Percentiles rank a stretch among this genome's conserved stretches.
Conservation (phyloP, 2,329 filamentous ascomycete species). For the Ustilaginoidea virens region DNA sequence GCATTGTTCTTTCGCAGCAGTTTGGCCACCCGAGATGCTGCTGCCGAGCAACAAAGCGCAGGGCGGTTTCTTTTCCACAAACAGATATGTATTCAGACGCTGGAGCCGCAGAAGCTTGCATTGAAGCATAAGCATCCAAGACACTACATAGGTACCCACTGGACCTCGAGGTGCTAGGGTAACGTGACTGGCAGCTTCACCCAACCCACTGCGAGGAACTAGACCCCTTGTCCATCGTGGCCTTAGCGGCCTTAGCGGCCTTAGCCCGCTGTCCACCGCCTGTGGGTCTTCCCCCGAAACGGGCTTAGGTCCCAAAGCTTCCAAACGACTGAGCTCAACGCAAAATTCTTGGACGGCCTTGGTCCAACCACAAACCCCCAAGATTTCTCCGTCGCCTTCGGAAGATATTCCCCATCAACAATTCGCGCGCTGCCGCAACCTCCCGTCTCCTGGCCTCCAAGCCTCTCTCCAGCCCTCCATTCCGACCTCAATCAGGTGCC, state of each 20-base stretch:
- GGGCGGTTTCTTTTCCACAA: no score
- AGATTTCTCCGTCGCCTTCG: conserved; percentile 16
- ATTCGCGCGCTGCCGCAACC: conserved; percentile 13
- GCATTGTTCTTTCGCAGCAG: no score
- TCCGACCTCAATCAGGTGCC: conserved; percentile 6
- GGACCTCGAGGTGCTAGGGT: no score
- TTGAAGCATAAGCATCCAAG: no score
- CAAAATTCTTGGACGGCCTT: conserved; percentile 21
- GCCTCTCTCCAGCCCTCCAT: conserved; percentile 7
- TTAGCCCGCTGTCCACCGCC: conserved; percentile 1
- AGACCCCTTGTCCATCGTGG: background rate
- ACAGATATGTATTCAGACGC: no score
- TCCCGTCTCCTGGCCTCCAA: conserved; percentile 1
- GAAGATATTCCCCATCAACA: conserved; percentile 15
- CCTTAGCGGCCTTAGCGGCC: background rate
- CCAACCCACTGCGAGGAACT: conserved; percentile 1
- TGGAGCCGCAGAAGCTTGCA: no score
- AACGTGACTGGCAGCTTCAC: no score
- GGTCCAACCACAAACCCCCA: conserved; percentile 19
- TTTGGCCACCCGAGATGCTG: no score
- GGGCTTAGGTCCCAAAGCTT: conserved; percentile 17
- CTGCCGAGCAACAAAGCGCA: no score
- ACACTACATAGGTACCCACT: no score
- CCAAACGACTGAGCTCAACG: conserved; percentile 24
- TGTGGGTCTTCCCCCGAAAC: conserved; percentile 10